Conservation (phyloP, 2,329 filamentous ascomycete genomes). For the Teratosphaeria pseudoeucalypti region DNA sequence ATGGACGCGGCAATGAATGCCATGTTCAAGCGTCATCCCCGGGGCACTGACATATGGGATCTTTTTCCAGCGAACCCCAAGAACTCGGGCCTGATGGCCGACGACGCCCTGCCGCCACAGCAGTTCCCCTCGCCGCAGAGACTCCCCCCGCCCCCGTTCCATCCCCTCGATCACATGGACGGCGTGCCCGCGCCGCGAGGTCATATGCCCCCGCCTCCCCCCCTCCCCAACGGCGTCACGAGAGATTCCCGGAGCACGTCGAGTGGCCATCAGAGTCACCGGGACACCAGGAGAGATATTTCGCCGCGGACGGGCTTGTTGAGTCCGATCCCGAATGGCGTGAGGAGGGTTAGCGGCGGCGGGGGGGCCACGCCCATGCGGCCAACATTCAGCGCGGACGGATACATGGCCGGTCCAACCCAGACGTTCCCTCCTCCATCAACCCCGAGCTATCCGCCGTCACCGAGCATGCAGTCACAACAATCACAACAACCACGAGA, state of each 20-base stretch:
- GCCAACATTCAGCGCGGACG: conserved; percentile 1
- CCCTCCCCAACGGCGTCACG: not conserved
- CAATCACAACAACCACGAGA: not conserved
- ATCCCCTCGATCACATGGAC: not conserved
- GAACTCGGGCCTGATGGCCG: not conserved
- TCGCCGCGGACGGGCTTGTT: conserved; percentile 6
- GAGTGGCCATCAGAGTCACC: not conserved
- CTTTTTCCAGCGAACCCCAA: not conserved
- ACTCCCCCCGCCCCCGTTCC: not conserved
- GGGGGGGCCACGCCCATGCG: conserved; percentile 3
- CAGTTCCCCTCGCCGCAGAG: not conserved
- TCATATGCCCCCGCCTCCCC: not conserved
- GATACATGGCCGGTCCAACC: not conserved
- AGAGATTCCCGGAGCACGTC: not conserved
- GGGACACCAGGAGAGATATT: conserved; percentile 1
- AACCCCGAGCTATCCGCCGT: not conserved
- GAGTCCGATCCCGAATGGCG: conserved; percentile 7
- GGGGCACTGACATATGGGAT: not conserved
- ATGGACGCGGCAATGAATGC: not conserved
- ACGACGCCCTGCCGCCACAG: not conserved
- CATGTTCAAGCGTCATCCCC: not conserved
- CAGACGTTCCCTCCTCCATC: not conserved
- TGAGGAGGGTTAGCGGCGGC: conserved; percentile 8
- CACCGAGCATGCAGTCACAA: not conserved
- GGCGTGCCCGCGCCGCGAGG: not conserved